A percentile compares a stretch with the other conserved stretches of the same genome.
Evolutionary conservation across 306 rosid genomes (phyloP).

Genomic region (Herpetospermum pedunculosum): DNA sequence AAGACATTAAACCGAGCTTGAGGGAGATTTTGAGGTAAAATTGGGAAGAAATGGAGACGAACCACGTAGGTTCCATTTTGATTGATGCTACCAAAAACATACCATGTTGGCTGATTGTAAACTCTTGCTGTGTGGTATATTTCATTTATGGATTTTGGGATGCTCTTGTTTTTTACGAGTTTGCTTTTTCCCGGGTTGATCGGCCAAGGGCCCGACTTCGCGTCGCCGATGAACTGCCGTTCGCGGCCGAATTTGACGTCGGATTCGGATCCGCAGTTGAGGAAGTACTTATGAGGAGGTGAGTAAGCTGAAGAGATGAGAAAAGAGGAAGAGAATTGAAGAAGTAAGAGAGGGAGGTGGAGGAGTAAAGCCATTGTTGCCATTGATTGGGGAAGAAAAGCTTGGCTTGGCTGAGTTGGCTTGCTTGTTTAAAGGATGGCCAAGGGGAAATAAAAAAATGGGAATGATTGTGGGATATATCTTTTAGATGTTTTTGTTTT

Average conservation of each 20-base stretch:
- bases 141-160: neutral
- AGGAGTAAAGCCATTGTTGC: neutral
- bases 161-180: neutral
- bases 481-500: too few relatives aligned
- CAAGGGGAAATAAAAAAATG: neutral
- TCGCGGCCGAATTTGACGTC: neutral
- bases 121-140: constrained; percentile 10
- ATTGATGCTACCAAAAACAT: neutral
- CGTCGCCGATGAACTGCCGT: constrained; percentile 4
- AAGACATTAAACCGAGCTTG: constrained; percentile 8
- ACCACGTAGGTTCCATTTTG: constrained; percentile 3
- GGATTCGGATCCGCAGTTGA: constrained; percentile 8
- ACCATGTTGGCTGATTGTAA: constrained; percentile 12
- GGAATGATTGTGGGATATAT: too few relatives aligned
- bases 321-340: neutral
- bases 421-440: neutral
- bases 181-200: constrained; percentile 7
- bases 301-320: neutral
- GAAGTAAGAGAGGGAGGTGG: neutral
- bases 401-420: neutral
- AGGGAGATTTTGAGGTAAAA: neutral
- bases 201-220: neutral
- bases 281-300: neutral
- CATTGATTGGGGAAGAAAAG: neutral
- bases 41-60: constrained; percentile 12